phyloP scores from a whole-genome alignment of 2,329 filamentous ascomycete species.

The Exophiala spinifera region DNA sequence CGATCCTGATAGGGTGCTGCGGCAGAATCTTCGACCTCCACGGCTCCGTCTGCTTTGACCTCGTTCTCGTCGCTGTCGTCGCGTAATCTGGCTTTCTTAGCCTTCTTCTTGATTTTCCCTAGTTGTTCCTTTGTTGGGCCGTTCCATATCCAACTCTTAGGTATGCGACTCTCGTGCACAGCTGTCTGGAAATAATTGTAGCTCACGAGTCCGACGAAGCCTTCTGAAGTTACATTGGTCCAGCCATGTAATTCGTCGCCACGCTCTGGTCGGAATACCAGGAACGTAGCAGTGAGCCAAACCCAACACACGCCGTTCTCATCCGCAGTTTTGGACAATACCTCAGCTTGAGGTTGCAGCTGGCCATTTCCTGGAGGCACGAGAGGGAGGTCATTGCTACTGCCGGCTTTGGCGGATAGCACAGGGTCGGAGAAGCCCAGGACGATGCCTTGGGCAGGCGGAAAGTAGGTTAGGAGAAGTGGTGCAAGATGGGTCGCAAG shows the following conservation, averaged over 20 bases:
- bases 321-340: slow-evolving; percentile 53
- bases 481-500: slow-evolving; percentile 62
- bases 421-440: slow-evolving; percentile 28
- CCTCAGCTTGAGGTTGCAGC: slow-evolving; percentile 38
- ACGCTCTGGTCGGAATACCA: slow-evolving; percentile 73
- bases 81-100: slow-evolving; percentile 33
- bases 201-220: slow-evolving; percentile 83
- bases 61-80: slow-evolving; percentile 29
- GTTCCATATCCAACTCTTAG: slow-evolving; percentile 76
- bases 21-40: slow-evolving; percentile 28
- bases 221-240: slow-evolving; percentile 70
- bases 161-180: slow-evolving; percentile 73
- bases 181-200: slow-evolving; percentile 91
- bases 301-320: slow-evolving; percentile 85
- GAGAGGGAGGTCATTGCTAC: slow-evolving; percentile 41
- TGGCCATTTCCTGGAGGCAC: slow-evolving; percentile 31
- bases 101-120: slow-evolving; percentile 29
- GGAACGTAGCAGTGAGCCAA: slow-evolving; percentile 84
- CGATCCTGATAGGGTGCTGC: background rate
- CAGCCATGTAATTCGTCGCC: slow-evolving; percentile 74
- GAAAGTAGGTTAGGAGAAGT: slow-evolving; percentile 61
- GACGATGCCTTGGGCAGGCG: slow-evolving; percentile 54
- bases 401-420: slow-evolving; percentile 28
- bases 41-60: slow-evolving; percentile 43
- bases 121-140: slow-evolving; percentile 47